These are phyloP conservation scores for Limtongozyma cylindracea DNA, from an alignment of 805 yeast genomes.

Conservation along the genomic window DNA sequence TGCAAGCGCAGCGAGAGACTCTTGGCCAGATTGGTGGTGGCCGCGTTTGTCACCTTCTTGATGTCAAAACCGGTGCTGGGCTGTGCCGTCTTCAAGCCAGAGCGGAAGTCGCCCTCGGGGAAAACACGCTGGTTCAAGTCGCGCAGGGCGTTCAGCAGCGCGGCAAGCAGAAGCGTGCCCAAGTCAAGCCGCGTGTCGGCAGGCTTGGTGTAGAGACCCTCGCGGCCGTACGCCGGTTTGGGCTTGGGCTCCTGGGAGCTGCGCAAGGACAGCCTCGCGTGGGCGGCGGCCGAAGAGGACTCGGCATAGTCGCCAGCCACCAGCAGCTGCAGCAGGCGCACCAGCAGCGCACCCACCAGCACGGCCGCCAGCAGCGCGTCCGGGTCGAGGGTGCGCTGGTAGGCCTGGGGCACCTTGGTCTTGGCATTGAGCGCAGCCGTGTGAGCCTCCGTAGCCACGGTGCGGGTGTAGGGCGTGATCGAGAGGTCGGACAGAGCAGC, in stretches of 20 bases:
- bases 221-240: no score
- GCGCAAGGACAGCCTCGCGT: no score
- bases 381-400: no score
- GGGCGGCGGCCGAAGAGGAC: no score
- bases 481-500: conserved; percentile 45
- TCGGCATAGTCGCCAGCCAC: no score
- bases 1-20: conserved; percentile 19
- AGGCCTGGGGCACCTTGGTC: conserved; percentile 12
- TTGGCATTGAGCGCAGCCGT: conserved; percentile 29
- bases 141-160: conserved; percentile 13
- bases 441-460: conserved; percentile 35
- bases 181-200: conserved; percentile 7
- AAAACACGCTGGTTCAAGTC: conserved; percentile 14
- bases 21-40: no score
- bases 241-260: no score
- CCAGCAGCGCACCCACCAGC: no score
- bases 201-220: conserved; percentile 9
- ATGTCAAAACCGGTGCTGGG: no score
- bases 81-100: conserved; percentile 8
- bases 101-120: conserved; percentile 14
- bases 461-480: conserved; percentile 38
- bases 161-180: conserved; percentile 9
- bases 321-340: no score
- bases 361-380: no score
- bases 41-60: conserved; percentile 27